Evolutionary conservation across 2,329 filamentous ascomycete species (phyloP).

Genomic region (Rutstroemia sydowiana): DNA sequence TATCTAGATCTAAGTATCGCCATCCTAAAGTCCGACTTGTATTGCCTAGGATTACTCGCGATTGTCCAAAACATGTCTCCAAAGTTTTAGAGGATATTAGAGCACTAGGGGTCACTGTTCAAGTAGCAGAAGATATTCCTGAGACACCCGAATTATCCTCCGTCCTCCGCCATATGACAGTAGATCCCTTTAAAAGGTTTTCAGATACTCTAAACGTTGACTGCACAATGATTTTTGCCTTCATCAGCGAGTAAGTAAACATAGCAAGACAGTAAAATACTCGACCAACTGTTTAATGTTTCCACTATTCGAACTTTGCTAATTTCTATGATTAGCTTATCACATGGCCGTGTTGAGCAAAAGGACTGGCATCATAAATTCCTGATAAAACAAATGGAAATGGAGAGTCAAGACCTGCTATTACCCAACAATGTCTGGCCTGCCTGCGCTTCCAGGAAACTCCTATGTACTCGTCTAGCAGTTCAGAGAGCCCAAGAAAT

Average conservation of each 20-base stretch:
- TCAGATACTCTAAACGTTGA: conserved; percentile 46
- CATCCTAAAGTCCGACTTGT: conserved; percentile 54
- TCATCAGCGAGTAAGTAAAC: conserved; percentile 48
- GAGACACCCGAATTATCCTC: conserved; percentile 15
- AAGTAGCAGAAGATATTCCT: conserved; percentile 24
- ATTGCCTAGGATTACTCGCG: conserved; percentile 47
- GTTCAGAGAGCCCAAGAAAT: conserved; percentile 57
- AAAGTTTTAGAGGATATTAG: conserved; percentile 46
- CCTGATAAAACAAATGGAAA: conserved; percentile 46
- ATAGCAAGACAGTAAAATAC: neutral
- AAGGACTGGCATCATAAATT: conserved; percentile 29
- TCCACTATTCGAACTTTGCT: neutral
- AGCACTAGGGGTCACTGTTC: conserved; percentile 36
- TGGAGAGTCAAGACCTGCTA: conserved; percentile 52
- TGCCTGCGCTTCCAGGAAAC: conserved; percentile 41
- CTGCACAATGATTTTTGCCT: conserved; percentile 59
- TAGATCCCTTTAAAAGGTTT: conserved; percentile 33
- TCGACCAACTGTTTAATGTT: neutral
- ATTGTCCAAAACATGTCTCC: conserved; percentile 45
- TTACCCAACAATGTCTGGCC: conserved; percentile 56
- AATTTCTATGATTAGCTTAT: conserved; percentile 32
- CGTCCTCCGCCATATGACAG: conserved; percentile 29
- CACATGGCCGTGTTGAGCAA: conserved; percentile 28
- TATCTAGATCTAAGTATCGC: conserved; percentile 49
- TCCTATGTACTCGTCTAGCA: conserved; percentile 57